Evolutionary conservation across 306 rosid genomes (phyloP), one percentile per base, ranked within the genome.

Genomic region (Carpinus fangiana): DNA sequence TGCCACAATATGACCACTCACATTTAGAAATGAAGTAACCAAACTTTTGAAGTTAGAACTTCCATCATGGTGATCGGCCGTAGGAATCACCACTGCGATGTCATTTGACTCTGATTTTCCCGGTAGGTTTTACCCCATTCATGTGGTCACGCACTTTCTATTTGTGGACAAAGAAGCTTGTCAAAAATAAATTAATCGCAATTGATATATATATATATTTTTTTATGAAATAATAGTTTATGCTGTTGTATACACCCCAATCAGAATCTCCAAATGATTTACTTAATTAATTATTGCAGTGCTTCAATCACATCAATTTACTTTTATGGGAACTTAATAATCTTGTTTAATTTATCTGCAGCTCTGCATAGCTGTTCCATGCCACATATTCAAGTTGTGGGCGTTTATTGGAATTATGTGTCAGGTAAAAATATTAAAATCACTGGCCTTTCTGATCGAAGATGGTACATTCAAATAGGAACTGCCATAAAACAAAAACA

Each of bases 361-460:
- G 99, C 83, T 95, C 34, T 95, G 98, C 85, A 90, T 95, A 60
- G 99, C 96, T 5, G 98, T 95, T 86, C 99, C 99, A 43, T 93
- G 96, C 82, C 99, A 91, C 90, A 89, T 91, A 12, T 95, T 95
- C 91, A 92, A 91, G 90, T 62, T 88, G 62, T 93, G 99, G 99
- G 99, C 99, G 2, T 95, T 95, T 70, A 48, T 79, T 28, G 98
- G 99, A 74, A 93, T 95, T 54, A 95, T 95, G 98, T 59, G 91
- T 55, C 98, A 96, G 98, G 99, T 91, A 79, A 75, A 69, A 67
- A 68, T 43, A 2, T 64, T 73, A 20, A 56, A 67, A 28, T 41
- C 55, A 45, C 17, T 50, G 26, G 4, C n/a, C 43, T 41, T 72
- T 69, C 23, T 72, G 57, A 61, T 14, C 12, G 56, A 38, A 72